Conservation (phyloP, 1,284 basidiomycete genomes). For the Pisolithus thermaeus region DNA sequence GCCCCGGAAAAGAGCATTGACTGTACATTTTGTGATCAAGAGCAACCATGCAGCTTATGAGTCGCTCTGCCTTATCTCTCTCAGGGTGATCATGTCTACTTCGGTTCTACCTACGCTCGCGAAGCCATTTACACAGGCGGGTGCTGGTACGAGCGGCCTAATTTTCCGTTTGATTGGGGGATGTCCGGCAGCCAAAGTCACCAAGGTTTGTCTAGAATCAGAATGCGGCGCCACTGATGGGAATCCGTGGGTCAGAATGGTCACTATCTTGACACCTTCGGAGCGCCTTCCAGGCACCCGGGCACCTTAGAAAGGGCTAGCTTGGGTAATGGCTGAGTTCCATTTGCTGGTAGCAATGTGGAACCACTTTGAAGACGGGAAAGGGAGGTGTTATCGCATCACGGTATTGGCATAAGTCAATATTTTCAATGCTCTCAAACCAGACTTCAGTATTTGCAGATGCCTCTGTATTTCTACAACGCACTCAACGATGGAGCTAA, state of each 20-base stretch:
- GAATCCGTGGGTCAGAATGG: conserved; percentile 29
- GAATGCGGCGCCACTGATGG: background rate
- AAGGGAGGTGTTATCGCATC: conserved; percentile 16
- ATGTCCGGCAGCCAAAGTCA: conserved; percentile 21
- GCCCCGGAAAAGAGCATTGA: no score
- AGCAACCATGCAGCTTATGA: conserved; percentile 17
- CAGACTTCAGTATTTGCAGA: no score
- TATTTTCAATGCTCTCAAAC: no score
- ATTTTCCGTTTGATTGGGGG: conserved; percentile 14
- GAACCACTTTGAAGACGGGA: conserved; percentile 30
- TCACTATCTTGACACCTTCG: conserved; percentile 24
- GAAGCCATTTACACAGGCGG: conserved; percentile 28
- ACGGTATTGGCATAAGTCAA: no score
- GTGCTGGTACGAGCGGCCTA: conserved; percentile 29
- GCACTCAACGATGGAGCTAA: no score
- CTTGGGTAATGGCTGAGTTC: conserved; percentile 11
- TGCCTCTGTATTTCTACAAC: no score
- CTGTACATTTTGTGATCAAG: no score
- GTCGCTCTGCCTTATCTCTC: conserved; percentile 27
- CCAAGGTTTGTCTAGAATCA: background rate
- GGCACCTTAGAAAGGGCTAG: conserved; percentile 11
- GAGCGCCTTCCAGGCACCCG: conserved; percentile 12
- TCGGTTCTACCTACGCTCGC: conserved; percentile 29
- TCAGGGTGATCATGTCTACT: conserved; percentile 31
- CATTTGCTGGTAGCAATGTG: conserved; percentile 32